Evolutionary conservation across 2,329 filamentous ascomycete species (phyloP).

Genomic region (Penicillium sclerotigenum): DNA sequence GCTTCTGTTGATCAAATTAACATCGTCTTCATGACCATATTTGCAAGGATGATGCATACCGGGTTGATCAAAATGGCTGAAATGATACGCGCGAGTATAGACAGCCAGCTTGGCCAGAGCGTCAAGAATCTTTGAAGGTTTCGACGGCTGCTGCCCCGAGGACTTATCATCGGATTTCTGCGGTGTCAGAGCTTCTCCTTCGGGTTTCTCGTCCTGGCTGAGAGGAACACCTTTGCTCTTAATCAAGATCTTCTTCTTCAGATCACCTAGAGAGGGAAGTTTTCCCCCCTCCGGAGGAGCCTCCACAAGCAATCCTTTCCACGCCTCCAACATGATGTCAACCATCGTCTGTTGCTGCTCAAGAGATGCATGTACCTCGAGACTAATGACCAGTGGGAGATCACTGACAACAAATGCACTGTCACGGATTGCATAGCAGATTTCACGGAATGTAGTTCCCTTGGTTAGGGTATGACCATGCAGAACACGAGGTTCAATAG

Average conservation of each 20-base stretch:
- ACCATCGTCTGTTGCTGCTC: constrained; percentile 92
- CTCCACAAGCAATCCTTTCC: constrained; percentile 72
- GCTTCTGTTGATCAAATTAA: constrained; percentile 36
- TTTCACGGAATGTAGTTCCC: constrained; percentile 80
- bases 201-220: constrained; percentile 32
- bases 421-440: constrained; percentile 75
- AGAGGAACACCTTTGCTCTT: constrained; percentile 69
- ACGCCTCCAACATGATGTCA: constrained; percentile 86
- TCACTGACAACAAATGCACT: constrained; percentile 72
- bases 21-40: background rate
- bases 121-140: constrained; percentile 63
- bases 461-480: constrained; percentile 85
- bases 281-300: constrained; percentile 47
- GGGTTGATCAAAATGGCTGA: constrained; percentile 66
- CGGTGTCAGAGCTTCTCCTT: constrained; percentile 8
- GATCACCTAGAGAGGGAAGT: constrained; percentile 67
- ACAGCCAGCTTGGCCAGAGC: constrained; percentile 71
- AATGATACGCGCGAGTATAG: constrained; percentile 84
- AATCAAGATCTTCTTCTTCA: constrained; percentile 76
- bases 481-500: constrained; percentile 71
- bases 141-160: constrained; percentile 26
- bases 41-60: constrained; percentile 43
- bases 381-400: constrained; percentile 82
- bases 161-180: background rate
- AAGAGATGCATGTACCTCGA: constrained; percentile 81